phyloP scores from a whole-genome alignment of 495 filamentous ascomycete species.

The Glarea lozoyensis region DNA sequence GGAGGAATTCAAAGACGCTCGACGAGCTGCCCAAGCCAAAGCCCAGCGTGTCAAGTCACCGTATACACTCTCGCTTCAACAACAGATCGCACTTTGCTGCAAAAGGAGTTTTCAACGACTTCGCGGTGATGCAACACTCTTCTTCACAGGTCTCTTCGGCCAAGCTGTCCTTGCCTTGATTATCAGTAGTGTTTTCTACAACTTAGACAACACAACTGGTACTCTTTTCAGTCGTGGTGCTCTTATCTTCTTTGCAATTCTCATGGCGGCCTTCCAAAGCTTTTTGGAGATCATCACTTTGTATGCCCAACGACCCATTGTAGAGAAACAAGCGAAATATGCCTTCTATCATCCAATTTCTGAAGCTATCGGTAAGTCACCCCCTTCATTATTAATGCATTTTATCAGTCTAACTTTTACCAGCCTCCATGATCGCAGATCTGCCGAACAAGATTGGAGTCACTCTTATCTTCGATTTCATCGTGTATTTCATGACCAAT shows the following conservation, averaged over 20 bases:
- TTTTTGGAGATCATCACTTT: constrained; percentile 75
- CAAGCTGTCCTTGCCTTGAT: constrained; percentile 71
- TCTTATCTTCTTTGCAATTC: constrained; percentile 78
- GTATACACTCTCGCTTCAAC: constrained; percentile 63
- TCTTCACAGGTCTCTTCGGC: constrained; percentile 59
- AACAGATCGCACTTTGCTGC: constrained; percentile 68
- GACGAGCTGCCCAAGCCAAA: constrained; percentile 27
- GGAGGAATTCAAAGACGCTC: constrained; percentile 59
- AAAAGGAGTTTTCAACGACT: constrained; percentile 65
- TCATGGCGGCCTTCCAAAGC: constrained; percentile 78
- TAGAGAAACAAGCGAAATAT: constrained; percentile 85
- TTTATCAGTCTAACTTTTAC: constrained; percentile 23
- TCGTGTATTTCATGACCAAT: constrained; percentile 81
- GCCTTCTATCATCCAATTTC: constrained; percentile 89
- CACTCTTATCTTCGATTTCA: constrained; percentile 60
- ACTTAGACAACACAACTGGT: constrained; percentile 49
- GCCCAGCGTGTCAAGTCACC: constrained; percentile 50
- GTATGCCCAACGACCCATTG: constrained; percentile 80
- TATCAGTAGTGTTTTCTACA: constrained; percentile 75
- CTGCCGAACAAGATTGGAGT: constrained; percentile 52
- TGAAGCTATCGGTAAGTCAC: constrained; percentile 51
- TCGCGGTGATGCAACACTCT: constrained; percentile 61
- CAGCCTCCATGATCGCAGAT: constrained; percentile 70
- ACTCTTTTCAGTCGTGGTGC: constrained; percentile 77
- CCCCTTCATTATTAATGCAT: constrained; percentile 20